Conservation (phyloP, 1,139 yeast species). For the Debaryomyces sp. region DNA sequence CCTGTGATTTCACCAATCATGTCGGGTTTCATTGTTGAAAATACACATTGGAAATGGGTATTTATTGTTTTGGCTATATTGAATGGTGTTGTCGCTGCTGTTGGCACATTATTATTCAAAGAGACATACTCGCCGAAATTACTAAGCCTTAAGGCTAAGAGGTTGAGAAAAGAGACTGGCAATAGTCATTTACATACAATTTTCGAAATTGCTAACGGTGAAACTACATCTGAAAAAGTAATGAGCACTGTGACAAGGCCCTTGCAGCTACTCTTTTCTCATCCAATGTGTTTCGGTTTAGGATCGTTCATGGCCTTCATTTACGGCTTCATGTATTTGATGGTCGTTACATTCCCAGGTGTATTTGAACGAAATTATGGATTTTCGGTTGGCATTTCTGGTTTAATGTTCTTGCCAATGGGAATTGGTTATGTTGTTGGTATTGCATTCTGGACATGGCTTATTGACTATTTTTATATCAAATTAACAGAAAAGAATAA, state of each 20-base stretch:
- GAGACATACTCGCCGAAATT: constrained; percentile 66
- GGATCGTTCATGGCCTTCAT: constrained; percentile 66
- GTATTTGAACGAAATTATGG: constrained; percentile 53
- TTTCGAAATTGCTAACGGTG: constrained; percentile 50
- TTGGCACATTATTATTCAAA: constrained; percentile 45
- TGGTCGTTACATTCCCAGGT: constrained; percentile 60
- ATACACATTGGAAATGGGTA: constrained; percentile 58
- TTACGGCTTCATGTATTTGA: constrained; percentile 63
- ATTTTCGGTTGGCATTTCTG: constrained; percentile 51
- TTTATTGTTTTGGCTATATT: constrained; percentile 61
- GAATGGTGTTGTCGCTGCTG: constrained; percentile 48
- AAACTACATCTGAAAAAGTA: constrained; percentile 32
- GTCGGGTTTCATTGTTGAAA: constrained; percentile 29
- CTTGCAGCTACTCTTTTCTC: constrained; percentile 48
- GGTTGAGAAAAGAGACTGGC: constrained; percentile 53
- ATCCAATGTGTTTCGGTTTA: constrained; percentile 65
- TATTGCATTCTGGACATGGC: constrained; percentile 44
- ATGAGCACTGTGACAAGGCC: constrained; percentile 53
- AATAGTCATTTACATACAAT: constrained; percentile 59
- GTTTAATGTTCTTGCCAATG: constrained; percentile 58
- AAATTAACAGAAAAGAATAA: constrained; percentile 39
- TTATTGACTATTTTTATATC: constrained; percentile 41
- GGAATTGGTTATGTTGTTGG: constrained; percentile 56
- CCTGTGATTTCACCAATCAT: constrained; percentile 41
- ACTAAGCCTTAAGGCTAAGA: constrained; percentile 48